phyloP scores from a whole-genome alignment of 2,329 filamentous ascomycete species.

The Pochonia chlamydosporia region DNA sequence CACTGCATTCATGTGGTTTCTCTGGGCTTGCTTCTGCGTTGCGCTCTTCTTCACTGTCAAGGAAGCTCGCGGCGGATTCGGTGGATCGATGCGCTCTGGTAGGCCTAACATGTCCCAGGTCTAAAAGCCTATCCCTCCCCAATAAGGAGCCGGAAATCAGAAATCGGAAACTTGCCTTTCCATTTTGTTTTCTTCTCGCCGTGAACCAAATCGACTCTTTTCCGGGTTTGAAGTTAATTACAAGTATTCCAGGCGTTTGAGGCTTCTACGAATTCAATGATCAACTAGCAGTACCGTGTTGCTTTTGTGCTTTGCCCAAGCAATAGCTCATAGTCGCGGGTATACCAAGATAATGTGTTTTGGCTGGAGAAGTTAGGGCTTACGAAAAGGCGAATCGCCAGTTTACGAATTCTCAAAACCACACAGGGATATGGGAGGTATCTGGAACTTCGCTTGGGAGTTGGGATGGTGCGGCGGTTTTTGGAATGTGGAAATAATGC shows the following conservation, averaged over 20 bases:
- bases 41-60: conserved; percentile 50
- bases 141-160: conserved; percentile 1
- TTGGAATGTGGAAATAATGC: conserved; percentile 13
- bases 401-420: background rate
- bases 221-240: conserved; percentile 4
- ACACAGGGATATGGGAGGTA: background rate
- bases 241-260: conserved; percentile 5
- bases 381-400: too few relatives aligned
- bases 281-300: background rate
- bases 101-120: conserved; percentile 53
- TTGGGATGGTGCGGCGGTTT: conserved; percentile 6
- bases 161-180: background rate
- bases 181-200: background rate
- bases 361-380: too few relatives aligned
- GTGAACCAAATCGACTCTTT: background rate
- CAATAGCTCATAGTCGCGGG: too few relatives aligned
- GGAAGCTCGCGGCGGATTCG: conserved; percentile 40
- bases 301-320: background rate
- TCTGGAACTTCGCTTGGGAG: background rate
- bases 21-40: conserved; percentile 57
- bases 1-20: conserved; percentile 74
- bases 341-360: too few relatives aligned
- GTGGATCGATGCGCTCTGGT: conserved; percentile 36
- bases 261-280: background rate
- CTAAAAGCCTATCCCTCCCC: conserved; percentile 19